These are phyloP conservation scores for Ophioceras dolichostomum DNA, from an alignment of 2,329 filamentous ascomycete species.

Conservation along the genomic window DNA sequence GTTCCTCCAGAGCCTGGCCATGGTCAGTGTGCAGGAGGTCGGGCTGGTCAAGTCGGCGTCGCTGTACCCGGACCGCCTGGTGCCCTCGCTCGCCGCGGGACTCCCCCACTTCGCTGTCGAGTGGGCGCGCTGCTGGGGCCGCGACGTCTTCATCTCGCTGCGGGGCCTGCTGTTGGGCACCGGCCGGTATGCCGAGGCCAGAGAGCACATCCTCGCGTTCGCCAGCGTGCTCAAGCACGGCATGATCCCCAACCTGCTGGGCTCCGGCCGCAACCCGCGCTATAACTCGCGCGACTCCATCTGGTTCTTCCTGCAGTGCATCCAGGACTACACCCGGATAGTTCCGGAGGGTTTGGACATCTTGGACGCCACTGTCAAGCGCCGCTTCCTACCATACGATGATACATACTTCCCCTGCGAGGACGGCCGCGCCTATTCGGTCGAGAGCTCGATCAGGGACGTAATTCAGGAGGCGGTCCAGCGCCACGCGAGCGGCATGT, in stretches of 20 bases:
- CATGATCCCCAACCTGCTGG: conserved; percentile 91
- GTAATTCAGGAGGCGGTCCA: conserved; percentile 90
- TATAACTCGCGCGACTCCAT: conserved; percentile 96
- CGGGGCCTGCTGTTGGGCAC: conserved; percentile 87
- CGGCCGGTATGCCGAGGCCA: conserved; percentile 76
- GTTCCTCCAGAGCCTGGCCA: conserved; percentile 77
- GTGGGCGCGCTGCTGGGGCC: conserved; percentile 95
- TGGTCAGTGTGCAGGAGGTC: conserved; percentile 87
- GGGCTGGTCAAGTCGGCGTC: conserved; percentile 85
- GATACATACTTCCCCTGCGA: conserved; percentile 84
- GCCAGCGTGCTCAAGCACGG: conserved; percentile 95
- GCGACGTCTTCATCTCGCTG: conserved; percentile 92
- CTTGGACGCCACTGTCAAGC: conserved; percentile 63
- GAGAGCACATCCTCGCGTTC: conserved; percentile 89
- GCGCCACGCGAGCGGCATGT: conserved; percentile 79
- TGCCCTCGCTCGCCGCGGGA: conserved; percentile 82
- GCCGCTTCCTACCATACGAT: conserved; percentile 88
- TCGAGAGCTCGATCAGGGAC: conserved; percentile 72
- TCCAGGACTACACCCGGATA: conserved; percentile 82
- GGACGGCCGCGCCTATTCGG: conserved; percentile 76
- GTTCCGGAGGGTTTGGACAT: conserved; percentile 65
- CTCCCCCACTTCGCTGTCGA: conserved; percentile 87
- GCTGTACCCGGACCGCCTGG: conserved; percentile 71
- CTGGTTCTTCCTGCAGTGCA: conserved; percentile 95
- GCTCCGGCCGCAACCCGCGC: conserved; percentile 71